Base-by-base conservation (phyloP, 208 protist species). In the Crithidia mellificae region DNA sequence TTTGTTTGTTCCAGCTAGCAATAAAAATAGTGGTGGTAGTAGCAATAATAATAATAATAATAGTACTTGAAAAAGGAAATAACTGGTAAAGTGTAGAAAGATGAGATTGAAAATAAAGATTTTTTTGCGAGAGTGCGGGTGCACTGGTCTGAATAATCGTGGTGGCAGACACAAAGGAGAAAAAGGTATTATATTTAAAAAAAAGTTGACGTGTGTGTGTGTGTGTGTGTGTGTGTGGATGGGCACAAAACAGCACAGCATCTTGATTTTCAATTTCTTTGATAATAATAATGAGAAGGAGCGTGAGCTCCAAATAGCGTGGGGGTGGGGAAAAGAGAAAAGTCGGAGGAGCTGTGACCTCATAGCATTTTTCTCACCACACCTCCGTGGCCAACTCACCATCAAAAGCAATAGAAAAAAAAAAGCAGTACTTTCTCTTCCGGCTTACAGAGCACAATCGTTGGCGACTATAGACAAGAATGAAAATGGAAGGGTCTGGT, bases 181-280 rank as follows among this genome's bases (percentile, higher is more conserved):
- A 29, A 27, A 11, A 61, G 34, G 12, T 30, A 52, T 5, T 11
- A 27, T 27, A 30, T 30, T 27, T 7, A 52, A 30, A 22, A 52
- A 30, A 30, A 38, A 38, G 3, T 46, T 46, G 41, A 46, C 41
- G 17, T 17, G 41, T n/a, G n/a, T n/a, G n/a, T n/a, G n/a, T n/a
- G n/a, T n/a, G n/a, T n/a, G n/a, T n/a, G n/a, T n/a, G n/a, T n/a
- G n/a, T n/a, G n/a, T n/a, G n/a, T n/a, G n/a, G n/a, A 46, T 46
- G 14, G n/a, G 17, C 8, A 46, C 30, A 25, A 61, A 51, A 64
- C 27, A 68, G 38, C 20, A 47, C 44, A 68, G 43, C 54, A 59
- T 46, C 54, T 59, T n/a, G n/a, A n/a, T n/a, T n/a, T 55, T 22
- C 19, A 11, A 29, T 36, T 41, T 25, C 27, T 41, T 56, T 41